Conservation (phyloP, 192 early-diverging fungal species). For the Mortierella claussenii region DNA sequence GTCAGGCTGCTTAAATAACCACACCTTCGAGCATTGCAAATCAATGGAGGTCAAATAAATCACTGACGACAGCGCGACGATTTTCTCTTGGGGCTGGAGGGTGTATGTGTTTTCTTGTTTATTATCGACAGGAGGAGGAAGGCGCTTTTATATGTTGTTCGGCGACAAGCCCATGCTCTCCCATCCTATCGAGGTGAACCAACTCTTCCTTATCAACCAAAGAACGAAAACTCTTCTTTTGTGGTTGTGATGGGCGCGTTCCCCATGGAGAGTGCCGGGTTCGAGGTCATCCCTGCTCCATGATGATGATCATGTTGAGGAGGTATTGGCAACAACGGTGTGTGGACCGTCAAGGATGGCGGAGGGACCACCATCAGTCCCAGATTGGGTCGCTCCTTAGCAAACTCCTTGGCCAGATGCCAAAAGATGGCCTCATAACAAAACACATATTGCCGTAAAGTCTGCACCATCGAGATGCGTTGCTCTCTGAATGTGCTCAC, state of each 20-base stretch:
- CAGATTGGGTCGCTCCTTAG: constrained; percentile 23
- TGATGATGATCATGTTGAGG: background rate
- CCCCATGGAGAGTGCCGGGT: constrained; percentile 20
- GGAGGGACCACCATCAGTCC: constrained; percentile 22
- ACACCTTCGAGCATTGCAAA: no score
- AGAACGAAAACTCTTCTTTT: constrained; percentile 36
- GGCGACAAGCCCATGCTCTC: no score
- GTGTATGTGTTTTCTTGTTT: no score
- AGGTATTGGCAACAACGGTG: constrained; percentile 32
- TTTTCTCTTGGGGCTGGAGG: no score
- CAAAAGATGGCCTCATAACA: constrained; percentile 84
- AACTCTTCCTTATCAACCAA: constrained; percentile 24
- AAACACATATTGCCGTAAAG: constrained; percentile 81
- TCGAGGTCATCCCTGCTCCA: constrained; percentile 20
- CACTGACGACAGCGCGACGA: no score
- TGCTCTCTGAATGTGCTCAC: constrained; percentile 78
- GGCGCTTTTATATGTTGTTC: no score
- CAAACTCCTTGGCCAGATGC: constrained; percentile 47
- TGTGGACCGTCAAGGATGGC: constrained; percentile 37
- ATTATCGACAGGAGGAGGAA: no score
- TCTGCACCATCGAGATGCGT: constrained; percentile 87
- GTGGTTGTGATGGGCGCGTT: constrained; percentile 31
- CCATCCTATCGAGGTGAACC: no score
- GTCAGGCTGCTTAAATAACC: no score
- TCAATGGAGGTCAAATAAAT: no score